Percentiles rank a stretch among this genome's conserved stretches.
Conservation (phyloP, 441 rosid species). For the Capsella rubella region DNA sequence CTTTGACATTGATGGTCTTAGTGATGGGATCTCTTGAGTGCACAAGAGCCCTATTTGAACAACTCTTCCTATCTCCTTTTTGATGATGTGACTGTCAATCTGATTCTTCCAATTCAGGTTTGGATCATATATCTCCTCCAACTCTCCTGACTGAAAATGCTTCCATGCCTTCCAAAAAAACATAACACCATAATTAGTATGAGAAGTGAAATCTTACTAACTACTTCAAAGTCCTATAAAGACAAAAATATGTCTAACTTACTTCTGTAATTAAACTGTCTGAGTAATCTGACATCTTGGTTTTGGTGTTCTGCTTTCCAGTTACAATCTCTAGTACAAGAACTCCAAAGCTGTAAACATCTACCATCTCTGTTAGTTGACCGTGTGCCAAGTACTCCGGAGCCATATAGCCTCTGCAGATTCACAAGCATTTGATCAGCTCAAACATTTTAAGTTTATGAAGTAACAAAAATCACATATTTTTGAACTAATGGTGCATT, state of each 20-base stretch:
- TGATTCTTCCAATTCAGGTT: constrained; percentile 60
- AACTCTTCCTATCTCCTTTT: constrained; percentile 62
- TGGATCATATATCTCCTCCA: constrained; percentile 76
- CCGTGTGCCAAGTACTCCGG: constrained; percentile 95
- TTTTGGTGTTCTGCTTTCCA: constrained; percentile 77
- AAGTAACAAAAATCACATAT: background rate
- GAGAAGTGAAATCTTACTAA: constrained; percentile 1
- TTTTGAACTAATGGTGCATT: background rate
- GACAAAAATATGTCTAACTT: constrained; percentile 19
- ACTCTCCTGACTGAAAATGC: constrained; percentile 67
- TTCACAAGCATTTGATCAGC: constrained; percentile 14
- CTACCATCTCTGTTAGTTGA: constrained; percentile 86
- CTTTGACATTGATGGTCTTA: constrained; percentile 83
- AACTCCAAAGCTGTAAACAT: constrained; percentile 95
- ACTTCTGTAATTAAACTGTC: constrained; percentile 46
- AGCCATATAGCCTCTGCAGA: constrained; percentile 92
- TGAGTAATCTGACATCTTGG: constrained; percentile 66
- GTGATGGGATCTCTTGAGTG: constrained; percentile 73
- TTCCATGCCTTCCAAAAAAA: constrained; percentile 66
- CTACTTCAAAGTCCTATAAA: constrained; percentile 1
- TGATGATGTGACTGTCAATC: constrained; percentile 47
- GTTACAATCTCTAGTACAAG: constrained; percentile 84
- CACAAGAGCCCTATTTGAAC: constrained; percentile 87
- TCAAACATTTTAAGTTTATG: constrained; percentile 6
- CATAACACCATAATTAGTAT: constrained; percentile 12